Base-by-base conservation (phyloP, 139 green algal genomes). In the Chlamydomonas sphaeroides region DNA sequence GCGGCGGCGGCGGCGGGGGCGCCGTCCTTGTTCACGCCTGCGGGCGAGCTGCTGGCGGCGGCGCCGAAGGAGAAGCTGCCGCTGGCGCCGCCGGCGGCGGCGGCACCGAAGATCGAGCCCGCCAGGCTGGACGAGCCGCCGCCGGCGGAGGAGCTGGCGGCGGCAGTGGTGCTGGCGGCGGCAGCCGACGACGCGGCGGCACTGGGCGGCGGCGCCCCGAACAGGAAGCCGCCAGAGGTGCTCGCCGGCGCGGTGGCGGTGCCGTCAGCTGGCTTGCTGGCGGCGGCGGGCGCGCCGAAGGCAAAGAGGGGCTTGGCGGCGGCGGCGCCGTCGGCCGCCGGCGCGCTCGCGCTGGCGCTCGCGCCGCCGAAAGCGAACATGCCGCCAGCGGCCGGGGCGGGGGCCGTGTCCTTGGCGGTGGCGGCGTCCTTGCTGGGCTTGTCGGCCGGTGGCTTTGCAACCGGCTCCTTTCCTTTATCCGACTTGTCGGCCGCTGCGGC, bases 101-200 rank as follows among this genome's bases (percentile, higher is more conserved):
- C 35, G 71, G 35, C 26, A 8, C 74, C 74, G 10, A 80, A 80
- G 41, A 70, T 70, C 20, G 74, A 68, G 3, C 74, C 74, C 11
- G 74, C 57, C 32, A 80, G 53, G 3, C 23, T 7, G 5, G 51
- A 26, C 18, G 72, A 8, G 36, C 72, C 71, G 17, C 21, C 35
- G 36, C 32, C 33, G 33, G 51, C 51, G 3, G 49, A 28, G 33
- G 33, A 53, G 17, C 41, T 30, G 14, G 49, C 25, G 7, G 49
- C 45, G 20, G 49, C 2, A 21, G 42, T 30, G 2, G 30, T 45
- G 49, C 48, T 17, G 6, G 68, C 51, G 6, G 7, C 57, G 56
- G 51, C 0, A 56, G 45, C 45, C 6, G 56, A 62, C 3, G 56
- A 62, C 17, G 56, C 23, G 2, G 56, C 56, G 56, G 56, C 25